Base-by-base conservation (phyloP, 2,329 filamentous ascomycete genomes). In the Sordariomycetes sp. region DNA sequence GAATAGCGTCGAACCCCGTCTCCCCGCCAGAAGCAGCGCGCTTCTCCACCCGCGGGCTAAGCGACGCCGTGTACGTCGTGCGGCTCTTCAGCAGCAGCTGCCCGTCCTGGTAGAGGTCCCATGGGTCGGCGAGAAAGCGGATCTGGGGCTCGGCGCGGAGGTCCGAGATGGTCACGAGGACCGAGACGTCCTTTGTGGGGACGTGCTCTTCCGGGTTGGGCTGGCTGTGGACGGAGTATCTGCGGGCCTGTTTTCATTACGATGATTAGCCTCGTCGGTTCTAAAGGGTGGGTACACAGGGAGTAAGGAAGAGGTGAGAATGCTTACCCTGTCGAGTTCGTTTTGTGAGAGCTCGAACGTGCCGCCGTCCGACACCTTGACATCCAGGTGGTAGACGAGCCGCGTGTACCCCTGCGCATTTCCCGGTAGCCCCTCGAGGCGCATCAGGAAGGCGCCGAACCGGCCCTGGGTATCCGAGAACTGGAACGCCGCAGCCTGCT, bases 391-490 rank as follows among this genome's bases (percentile, higher is more conserved):
- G 43, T 60, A 60, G 2, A 60, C 54, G 16, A 60, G 51, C 22
- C 50, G 32, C 14, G 46, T 58, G 28, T 58, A 60, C 37, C 59
- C 57, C 34, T 60, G 56, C 2, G 56, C 59, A 46, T 56, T 58
- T 16, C 56, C 56, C 2, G 56, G 12, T 20, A 55, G 25, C 12
- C 59, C 59, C 3, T 60, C 59, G 12, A 60, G 59, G 20, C 56
- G 56, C 59, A 60, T 60, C 6, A 60, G 48, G 37, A 60, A 60
- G 3, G 56, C 32, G 34, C 56, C 53, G 48, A 60, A 60, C 16
- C 53, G 50, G 6, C 59, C 59, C 22, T 60, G 46, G 12, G 54
- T 55, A 56, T 60, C 59, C 16, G 48, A 43, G 8, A 60, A 60
- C n/a, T 35, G 55, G 34, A 60, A 60, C 2, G 59, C 46, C 12